A percentile compares a stretch with the other conserved stretches of the same genome.
These are phyloP conservation scores for Parathielavia appendiculata DNA, from an alignment of 495 filamentous ascomycete genomes.

Conservation along the genomic window DNA sequence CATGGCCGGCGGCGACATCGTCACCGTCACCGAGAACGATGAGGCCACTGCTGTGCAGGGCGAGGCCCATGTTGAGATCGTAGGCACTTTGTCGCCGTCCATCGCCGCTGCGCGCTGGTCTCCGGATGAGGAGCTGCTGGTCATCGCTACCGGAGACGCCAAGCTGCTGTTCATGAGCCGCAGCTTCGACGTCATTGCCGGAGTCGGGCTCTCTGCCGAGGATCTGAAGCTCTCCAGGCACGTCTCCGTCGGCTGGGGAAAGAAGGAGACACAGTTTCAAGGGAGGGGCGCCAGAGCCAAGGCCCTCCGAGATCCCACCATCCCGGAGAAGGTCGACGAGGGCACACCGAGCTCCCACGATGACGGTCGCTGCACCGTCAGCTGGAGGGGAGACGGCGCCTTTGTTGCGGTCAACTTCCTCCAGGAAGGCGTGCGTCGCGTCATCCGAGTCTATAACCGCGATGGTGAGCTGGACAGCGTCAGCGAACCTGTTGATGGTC, in stretches of 20 bases:
- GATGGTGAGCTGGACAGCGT: constrained; percentile 87
- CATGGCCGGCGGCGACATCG: constrained; percentile 84
- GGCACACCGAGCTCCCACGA: constrained; percentile 69
- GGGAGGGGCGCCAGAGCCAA: constrained; percentile 89
- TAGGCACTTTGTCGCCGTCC: constrained; percentile 87
- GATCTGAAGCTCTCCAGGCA: constrained; percentile 87
- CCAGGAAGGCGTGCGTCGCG: constrained; percentile 60
- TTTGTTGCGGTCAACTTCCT: constrained; percentile 82
- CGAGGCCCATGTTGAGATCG: constrained; percentile 72
- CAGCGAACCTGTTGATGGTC: constrained; percentile 85
- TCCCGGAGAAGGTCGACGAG: constrained; percentile 88
- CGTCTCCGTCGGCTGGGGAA: constrained; percentile 98
- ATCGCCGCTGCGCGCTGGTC: constrained; percentile 91
- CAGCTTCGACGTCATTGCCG: constrained; percentile 75
- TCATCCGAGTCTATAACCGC: constrained; percentile 82
- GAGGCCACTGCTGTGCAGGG: constrained; percentile 51
- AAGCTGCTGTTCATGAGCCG: constrained; percentile 91
- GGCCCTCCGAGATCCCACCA: constrained; percentile 83
- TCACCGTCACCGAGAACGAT: constrained; percentile 74
- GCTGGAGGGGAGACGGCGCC: constrained; percentile 91
- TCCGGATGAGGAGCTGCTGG: constrained; percentile 86
- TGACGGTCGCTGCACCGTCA: constrained; percentile 64
- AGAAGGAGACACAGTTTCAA: constrained; percentile 95
- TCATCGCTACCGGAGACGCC: constrained; percentile 69
- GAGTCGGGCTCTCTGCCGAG: constrained; percentile 61